phyloP scores from a whole-genome alignment of 2,329 filamentous ascomycete species.

The Colletotrichum falcatum region DNA sequence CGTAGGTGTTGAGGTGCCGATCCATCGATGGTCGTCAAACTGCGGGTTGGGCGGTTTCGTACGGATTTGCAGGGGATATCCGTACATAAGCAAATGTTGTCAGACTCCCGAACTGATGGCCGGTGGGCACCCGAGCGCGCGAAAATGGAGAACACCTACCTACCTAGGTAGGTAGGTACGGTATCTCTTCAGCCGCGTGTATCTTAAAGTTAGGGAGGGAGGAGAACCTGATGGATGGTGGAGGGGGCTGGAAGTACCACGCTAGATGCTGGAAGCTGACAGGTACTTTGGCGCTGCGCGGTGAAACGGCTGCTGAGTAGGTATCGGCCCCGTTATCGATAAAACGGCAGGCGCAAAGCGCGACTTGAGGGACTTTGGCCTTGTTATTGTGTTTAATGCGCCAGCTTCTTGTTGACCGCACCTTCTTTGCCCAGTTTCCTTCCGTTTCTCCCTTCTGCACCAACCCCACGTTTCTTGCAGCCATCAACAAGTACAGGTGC shows the following conservation, averaged over 20 bases:
- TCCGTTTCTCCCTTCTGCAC: conserved; percentile 49
- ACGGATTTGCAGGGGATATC: conserved; percentile 2
- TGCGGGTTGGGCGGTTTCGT: neutral
- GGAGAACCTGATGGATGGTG: conserved; percentile 28
- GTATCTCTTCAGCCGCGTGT: conserved; percentile 35
- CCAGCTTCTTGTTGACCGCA: conserved; percentile 42
- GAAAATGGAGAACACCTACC: conserved; percentile 23
- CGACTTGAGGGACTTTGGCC: conserved; percentile 29
- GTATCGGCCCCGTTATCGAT: conserved; percentile 30
- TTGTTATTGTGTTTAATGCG: conserved; percentile 42
- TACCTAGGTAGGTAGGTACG: too few relatives aligned
- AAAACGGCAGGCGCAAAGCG: conserved; percentile 9
- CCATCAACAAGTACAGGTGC: conserved; percentile 44
- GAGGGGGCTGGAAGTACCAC: conserved; percentile 30
- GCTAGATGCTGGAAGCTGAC: conserved; percentile 17
- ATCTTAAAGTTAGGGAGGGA: conserved; percentile 5
- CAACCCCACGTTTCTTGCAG: conserved; percentile 53
- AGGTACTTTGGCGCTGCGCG: conserved; percentile 10
- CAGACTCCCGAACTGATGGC: conserved; percentile 30
- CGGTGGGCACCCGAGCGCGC: conserved; percentile 33
- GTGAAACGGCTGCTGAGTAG: neutral
- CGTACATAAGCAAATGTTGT: conserved; percentile 27
- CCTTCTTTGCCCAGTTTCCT: conserved; percentile 41
- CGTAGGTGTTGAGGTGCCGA: neutral
- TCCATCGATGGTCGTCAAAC: conserved; percentile 1